Conservation (phyloP, 1,284 basidiomycete species). For the Ceratobasidium sp. region DNA sequence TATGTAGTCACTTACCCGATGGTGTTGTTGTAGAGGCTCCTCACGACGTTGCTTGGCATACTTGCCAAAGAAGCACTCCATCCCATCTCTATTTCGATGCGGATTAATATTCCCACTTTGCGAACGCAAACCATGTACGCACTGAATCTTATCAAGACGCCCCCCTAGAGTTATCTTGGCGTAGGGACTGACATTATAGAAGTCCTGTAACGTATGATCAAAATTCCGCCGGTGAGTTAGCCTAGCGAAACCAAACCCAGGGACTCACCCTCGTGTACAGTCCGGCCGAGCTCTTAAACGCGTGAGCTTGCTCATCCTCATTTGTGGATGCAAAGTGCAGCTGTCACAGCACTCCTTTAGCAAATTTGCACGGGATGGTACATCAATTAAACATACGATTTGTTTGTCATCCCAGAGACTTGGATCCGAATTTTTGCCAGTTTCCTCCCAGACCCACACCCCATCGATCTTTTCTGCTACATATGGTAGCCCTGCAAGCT, state of each 20-base stretch:
- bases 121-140: neutral
- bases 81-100: neutral
- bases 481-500: neutral
- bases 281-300: slow-evolving; percentile 4
- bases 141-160: neutral
- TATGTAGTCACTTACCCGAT: neutral
- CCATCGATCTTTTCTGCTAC: neutral
- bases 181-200: neutral
- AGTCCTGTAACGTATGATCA: neutral
- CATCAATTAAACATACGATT: neutral
- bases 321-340: slow-evolving; percentile 16
- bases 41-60: neutral
- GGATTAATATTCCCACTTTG: neutral
- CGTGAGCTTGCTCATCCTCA: neutral
- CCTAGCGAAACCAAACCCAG: neutral
- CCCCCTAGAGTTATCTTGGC: neutral
- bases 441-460: neutral
- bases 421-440: neutral
- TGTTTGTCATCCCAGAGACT: neutral
- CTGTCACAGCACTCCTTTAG: neutral
- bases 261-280: slow-evolving; percentile 1
- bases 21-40: neutral
- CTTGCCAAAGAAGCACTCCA: neutral
- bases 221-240: neutral
- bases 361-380: neutral